Evolutionary conservation across 73 alveolate species (phyloP).

Genomic region (Paramecium sonneborni): DNA sequence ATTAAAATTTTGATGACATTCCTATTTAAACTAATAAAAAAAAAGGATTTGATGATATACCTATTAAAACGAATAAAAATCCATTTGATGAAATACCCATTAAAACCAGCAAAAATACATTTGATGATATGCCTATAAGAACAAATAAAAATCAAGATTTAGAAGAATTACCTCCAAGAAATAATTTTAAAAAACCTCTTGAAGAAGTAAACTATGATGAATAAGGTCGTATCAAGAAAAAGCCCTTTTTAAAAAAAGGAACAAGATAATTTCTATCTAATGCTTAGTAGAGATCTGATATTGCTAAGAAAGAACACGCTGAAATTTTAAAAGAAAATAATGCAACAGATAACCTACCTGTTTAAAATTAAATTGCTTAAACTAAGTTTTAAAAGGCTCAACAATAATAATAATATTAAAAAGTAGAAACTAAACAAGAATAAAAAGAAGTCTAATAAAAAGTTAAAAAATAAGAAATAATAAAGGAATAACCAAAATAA

Average conservation of each 20-base stretch:
- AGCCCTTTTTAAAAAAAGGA: conserved; percentile 59
- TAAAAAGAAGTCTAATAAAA: conserved; percentile 22
- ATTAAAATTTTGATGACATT: conserved; percentile 6
- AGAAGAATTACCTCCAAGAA: not conserved
- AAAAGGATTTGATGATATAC: not conserved
- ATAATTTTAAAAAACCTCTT: not conserved
- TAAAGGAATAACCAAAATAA: not conserved
- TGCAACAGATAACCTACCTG: not conserved
- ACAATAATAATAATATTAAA: conserved; percentile 2
- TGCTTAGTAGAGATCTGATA: conserved; percentile 61
- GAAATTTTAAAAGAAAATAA: conserved; percentile 57
- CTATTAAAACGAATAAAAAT: not conserved
- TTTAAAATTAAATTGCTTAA: not conserved
- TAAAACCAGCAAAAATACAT: conserved; percentile 11
- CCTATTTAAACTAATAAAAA: not conserved
- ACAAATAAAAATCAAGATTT: not conserved
- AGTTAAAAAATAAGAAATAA: not conserved
- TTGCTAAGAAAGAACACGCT: conserved; percentile 52
- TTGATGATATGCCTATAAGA: conserved; percentile 32
- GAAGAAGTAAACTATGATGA: conserved; percentile 5
- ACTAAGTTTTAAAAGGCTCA: not conserved
- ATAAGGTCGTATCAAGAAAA: not conserved
- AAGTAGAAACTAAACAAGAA: not conserved
- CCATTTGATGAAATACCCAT: not conserved
- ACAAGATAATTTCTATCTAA: conserved; percentile 55